Conservation (phyloP, 2,329 filamentous ascomycete genomes). For the Diaporthe longicolla region DNA sequence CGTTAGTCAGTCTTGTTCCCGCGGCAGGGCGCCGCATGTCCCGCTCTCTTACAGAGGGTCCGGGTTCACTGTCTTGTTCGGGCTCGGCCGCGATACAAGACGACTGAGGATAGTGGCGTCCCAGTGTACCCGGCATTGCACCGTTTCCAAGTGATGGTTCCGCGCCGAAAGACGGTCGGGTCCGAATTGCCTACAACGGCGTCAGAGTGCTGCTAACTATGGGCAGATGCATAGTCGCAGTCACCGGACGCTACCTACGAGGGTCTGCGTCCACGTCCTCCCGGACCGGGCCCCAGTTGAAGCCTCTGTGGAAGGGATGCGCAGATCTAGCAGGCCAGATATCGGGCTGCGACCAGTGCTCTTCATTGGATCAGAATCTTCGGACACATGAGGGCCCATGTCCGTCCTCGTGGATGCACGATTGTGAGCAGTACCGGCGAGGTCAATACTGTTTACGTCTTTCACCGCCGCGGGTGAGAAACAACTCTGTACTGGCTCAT, state of each 20-base stretch:
- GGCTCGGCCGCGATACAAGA: slow-evolving; percentile 15
- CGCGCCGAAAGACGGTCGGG: slow-evolving; percentile 27
- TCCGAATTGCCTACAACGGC: slow-evolving; percentile 30
- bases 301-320: slow-evolving; percentile 34
- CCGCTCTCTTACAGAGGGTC: slow-evolving; percentile 37
- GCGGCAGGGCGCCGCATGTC: neutral
- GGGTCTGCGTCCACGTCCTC: slow-evolving; percentile 18
- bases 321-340: neutral
- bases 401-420: neutral
- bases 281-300: slow-evolving; percentile 10
- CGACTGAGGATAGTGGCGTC: slow-evolving; percentile 21
- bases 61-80: slow-evolving; percentile 34
- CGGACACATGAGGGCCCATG: neutral
- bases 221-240: neutral
- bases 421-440: neutral
- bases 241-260: slow-evolving; percentile 31
- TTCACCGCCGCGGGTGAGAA: neutral
- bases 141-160: neutral
- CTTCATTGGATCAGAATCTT: neutral
- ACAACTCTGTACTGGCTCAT: neutral
- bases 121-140: neutral
- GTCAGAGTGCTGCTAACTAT: slow-evolving; percentile 18
- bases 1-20: neutral
- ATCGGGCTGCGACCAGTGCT: neutral
- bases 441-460: neutral